Evolutionary conservation across 768 basidiomycete genomes (phyloP).

Genomic region (Dioszegia crocea): DNA sequence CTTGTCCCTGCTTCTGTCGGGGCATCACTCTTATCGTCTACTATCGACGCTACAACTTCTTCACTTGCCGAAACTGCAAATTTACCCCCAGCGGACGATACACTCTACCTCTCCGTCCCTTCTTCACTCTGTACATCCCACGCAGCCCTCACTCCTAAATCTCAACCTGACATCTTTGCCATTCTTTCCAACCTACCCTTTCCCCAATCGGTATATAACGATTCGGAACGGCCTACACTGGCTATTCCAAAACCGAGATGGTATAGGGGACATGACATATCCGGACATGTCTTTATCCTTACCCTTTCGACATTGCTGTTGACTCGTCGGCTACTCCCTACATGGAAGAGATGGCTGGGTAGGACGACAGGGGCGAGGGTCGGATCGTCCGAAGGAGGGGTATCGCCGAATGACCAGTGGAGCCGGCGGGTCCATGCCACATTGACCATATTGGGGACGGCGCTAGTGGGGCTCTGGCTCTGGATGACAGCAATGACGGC

Average conservation of each 20-base stretch:
- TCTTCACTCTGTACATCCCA: slow-evolving; percentile 2
- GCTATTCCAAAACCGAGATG: slow-evolving; percentile 57
- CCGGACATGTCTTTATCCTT: slow-evolving; percentile 87
- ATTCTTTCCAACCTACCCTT: slow-evolving; percentile 6
- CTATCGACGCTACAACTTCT: slow-evolving; percentile 1
- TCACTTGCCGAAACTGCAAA: not conserved
- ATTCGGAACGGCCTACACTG: not conserved
- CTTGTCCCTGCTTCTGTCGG: not conserved
- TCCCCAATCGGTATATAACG: not conserved
- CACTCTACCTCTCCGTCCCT: slow-evolving; percentile 13
- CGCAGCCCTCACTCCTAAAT: slow-evolving; percentile 7
- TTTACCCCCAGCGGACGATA: slow-evolving; percentile 2
- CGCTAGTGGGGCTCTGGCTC: slow-evolving; percentile 60
- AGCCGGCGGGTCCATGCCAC: slow-evolving; percentile 9
- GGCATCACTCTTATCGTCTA: not conserved
- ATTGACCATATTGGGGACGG: slow-evolving; percentile 15
- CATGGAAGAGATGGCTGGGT: slow-evolving; percentile 20
- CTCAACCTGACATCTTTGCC: not conserved
- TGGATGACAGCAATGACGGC: slow-evolving; percentile 75
- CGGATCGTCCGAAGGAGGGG: not conserved
- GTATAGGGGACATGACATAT: slow-evolving; percentile 81
- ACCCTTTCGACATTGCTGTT: slow-evolving; percentile 75
- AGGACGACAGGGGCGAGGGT: not conserved
- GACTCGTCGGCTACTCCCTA: slow-evolving; percentile 63
- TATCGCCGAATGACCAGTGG: slow-evolving; percentile 1